phyloP scores from a whole-genome alignment of 306 rosid genomes.

The Prunus salicina region DNA sequence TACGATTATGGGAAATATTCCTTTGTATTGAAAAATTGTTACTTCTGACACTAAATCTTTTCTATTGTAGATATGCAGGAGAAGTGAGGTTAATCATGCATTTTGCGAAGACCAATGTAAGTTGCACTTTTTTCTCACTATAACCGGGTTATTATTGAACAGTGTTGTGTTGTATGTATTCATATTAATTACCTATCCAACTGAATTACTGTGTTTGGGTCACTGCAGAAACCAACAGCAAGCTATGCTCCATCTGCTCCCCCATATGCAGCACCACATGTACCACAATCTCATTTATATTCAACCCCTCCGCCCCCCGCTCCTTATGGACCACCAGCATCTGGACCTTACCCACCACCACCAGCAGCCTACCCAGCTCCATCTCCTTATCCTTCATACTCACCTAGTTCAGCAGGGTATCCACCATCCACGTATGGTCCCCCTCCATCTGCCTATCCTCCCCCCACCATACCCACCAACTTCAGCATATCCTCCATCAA shows the following conservation, averaged over 20 bases:
- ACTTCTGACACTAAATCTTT: conserved; percentile 3
- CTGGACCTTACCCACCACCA: conserved; percentile 44
- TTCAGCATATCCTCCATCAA: conserved; percentile 23
- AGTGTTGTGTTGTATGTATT: neutral
- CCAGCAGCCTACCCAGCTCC: conserved; percentile 22
- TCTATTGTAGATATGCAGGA: conserved; percentile 41
- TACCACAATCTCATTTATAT: conserved; percentile 32
- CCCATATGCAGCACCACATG: conserved; percentile 36
- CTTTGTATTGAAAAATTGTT: neutral
- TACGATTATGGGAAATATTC: neutral
- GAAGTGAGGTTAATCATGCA: conserved; percentile 47
- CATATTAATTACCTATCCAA: neutral
- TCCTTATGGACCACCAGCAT: conserved; percentile 22
- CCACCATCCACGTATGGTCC: conserved; percentile 26
- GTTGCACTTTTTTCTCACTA: conserved; percentile 8
- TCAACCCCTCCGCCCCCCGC: conserved; percentile 27
- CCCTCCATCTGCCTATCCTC: conserved; percentile 24
- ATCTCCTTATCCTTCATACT: conserved; percentile 27
- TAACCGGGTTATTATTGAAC: neutral
- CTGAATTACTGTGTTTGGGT: conserved; percentile 9
- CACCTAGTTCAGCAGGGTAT: conserved; percentile 27
- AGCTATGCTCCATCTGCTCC: conserved; percentile 53
- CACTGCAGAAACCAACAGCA: conserved; percentile 37
- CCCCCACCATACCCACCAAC: conserved; percentile 30
- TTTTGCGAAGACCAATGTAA: conserved; percentile 37